These are phyloP conservation scores for Fomitopsis betulina DNA, from an alignment of 1,284 basidiomycete genomes.

Conservation along the genomic window DNA sequence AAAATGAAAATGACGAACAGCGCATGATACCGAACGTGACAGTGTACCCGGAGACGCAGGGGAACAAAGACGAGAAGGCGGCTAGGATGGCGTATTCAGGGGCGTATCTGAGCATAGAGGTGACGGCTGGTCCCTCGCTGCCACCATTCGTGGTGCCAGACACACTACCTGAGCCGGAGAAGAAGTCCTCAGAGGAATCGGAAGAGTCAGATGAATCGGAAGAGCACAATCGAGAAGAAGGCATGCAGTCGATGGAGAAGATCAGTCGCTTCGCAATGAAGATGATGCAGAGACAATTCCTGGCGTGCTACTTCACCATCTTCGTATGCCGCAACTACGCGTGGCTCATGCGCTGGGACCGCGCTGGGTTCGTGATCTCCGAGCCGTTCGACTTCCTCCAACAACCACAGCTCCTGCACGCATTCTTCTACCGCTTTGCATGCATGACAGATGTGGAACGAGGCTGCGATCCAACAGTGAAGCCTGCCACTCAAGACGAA, in stretches of 20 bases:
- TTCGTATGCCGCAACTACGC: conserved; percentile 9
- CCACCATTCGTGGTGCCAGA: background rate
- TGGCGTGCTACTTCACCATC: conserved; percentile 10
- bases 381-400: conserved; percentile 10
- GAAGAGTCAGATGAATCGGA: no score
- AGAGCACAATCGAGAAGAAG: no score
- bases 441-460: conserved; percentile 1
- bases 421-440: conserved; percentile 13
- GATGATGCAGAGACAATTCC: conserved; percentile 8
- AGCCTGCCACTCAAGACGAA: background rate
- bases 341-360: conserved; percentile 15
- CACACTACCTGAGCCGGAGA: background rate
- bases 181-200: background rate
- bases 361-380: conserved; percentile 10
- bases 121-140: background rate
- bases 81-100: background rate
- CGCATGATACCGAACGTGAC: no score
- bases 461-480: conserved; percentile 12
- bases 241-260: no score
- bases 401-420: conserved; percentile 4
- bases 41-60: no score
- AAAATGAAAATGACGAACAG: no score
- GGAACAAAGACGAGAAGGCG: background rate
- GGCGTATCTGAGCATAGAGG: background rate
- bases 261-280: background rate